Evolutionary conservation across 2,329 filamentous ascomycete species (phyloP), one percentile per base, ranked within the genome.

Genomic region (Escovopsis sp.): DNA sequence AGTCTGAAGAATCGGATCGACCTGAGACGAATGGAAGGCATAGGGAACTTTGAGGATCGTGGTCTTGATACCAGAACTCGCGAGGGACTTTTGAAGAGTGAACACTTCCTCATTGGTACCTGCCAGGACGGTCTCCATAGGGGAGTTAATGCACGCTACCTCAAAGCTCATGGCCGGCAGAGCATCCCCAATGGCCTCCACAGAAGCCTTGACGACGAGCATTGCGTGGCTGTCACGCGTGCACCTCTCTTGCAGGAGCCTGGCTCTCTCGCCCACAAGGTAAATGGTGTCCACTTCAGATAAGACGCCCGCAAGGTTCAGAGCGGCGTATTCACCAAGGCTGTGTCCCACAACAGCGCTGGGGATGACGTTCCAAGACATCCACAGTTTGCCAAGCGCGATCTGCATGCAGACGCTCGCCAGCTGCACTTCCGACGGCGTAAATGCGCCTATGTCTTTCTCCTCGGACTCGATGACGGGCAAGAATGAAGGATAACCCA

Each of bases 131-230:
- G 2, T 90, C 83, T 11, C 76, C 85, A 72, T 64, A 0, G 76
- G 75, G 0, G 76, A 73, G 45, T 90, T 92, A 52, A 85, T 69
- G 59, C 83, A 90, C n/a, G 82, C 78, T 19, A 70, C 46, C 31
- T 68, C 68, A 15, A n/a, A 26, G 11, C 21, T 31, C 23, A 9
- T 16, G 34, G 11, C 74, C 63, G 33, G 66, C 63, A 29, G 28
- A 14, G n/a, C 14, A 6, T 23, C 14, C 25, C n/a, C n/a, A 11
- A 21, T 31, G 27, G 27, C 16, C 14, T 23, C n/a, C 13, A 31
- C 27, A 8, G 27, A 33, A 16, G 25, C 64, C 39, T 63, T 60
- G 10, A 67, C 57, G 16, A 65, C 65, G 33, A 70, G 51, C 66
- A 71, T 72, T 26, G 67, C 66, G 46, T 86, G 79, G 1, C 72